Percentiles rank a stretch among this genome's conserved stretches.
Evolutionary conservation across 345 rosid genomes (phyloP).

Genomic region (Nasturtium officinale): DNA sequence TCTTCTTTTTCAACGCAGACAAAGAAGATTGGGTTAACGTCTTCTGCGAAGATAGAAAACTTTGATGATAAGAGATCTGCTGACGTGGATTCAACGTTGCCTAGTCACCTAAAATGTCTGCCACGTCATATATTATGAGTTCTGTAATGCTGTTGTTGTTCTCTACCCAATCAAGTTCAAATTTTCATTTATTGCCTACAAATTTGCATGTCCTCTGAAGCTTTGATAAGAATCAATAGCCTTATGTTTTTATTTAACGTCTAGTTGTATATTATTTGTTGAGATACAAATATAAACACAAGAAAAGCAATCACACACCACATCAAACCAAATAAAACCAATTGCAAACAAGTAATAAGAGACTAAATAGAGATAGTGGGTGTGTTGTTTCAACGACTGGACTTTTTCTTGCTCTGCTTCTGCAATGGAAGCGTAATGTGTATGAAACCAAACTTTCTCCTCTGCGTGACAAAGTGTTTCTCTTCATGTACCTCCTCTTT

Average conservation of each 20-base stretch:
- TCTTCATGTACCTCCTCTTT: constrained; percentile 49
- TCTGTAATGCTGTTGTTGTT: not conserved
- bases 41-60: constrained; percentile 11
- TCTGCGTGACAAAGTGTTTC: constrained; percentile 54
- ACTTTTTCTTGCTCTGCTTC: constrained; percentile 71
- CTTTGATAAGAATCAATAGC: no score
- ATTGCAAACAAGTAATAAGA: constrained; percentile 23
- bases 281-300: not conserved
- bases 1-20: constrained; percentile 35
- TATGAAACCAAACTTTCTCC: constrained; percentile 88
- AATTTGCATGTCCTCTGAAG: no score
- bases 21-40: constrained; percentile 35
- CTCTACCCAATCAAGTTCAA: no score
- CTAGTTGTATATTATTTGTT: not conserved
- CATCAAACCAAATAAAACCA: constrained; percentile 30
- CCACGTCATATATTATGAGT: constrained; percentile 16
- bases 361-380: not conserved
- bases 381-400: constrained; percentile 40
- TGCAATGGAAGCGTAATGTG: constrained; percentile 79
- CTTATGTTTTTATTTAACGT: no score
- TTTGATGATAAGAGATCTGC: constrained; percentile 46
- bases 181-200: no score
- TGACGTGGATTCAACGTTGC: constrained; percentile 33
- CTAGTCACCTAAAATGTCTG: constrained; percentile 18
- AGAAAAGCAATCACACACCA: constrained; percentile 19